Evolutionary conservation across 2,329 filamentous ascomycete genomes (phyloP).

Genomic region (Aspergillus versicolor): DNA sequence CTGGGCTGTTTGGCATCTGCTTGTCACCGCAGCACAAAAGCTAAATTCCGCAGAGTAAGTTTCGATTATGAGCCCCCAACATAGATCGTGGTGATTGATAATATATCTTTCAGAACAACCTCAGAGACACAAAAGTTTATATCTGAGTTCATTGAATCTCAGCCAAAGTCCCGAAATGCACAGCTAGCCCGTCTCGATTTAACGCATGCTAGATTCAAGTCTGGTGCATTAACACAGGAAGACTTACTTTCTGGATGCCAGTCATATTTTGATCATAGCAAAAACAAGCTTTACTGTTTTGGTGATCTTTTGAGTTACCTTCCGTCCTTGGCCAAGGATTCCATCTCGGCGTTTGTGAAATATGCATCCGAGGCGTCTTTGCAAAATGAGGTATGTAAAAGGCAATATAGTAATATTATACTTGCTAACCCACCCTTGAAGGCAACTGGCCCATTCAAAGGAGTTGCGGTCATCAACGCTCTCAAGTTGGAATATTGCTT

Average conservation of each 20-base stretch:
- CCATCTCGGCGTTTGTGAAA: conserved; percentile 27
- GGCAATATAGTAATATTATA: neutral
- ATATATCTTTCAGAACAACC: conserved; percentile 25
- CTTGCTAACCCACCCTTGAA: conserved; percentile 13
- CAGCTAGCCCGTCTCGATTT: conserved; percentile 39
- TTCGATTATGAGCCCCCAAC: neutral
- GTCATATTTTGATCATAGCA: conserved; percentile 42
- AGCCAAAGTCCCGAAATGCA: conserved; percentile 44
- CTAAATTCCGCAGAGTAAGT: conserved; percentile 36
- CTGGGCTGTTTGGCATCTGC: conserved; percentile 47
- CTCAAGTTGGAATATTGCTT: conserved; percentile 47
- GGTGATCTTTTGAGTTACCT: conserved; percentile 42
- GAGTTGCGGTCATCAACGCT: conserved; percentile 40
- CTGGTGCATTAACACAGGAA: conserved; percentile 25
- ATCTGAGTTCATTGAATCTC: conserved; percentile 31
- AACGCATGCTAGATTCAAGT: conserved; percentile 24
- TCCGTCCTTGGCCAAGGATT: conserved; percentile 26
- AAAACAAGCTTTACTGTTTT: conserved; percentile 47
- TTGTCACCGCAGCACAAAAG: conserved; percentile 36
- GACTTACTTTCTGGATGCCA: conserved; percentile 40
- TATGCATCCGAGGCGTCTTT: conserved; percentile 23
- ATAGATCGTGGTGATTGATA: conserved; percentile 7
- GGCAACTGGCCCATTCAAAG: conserved; percentile 23
- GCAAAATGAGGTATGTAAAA: conserved; percentile 25
- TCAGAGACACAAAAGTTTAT: conserved; percentile 34